Base-by-base conservation (phyloP, 805 yeast species). In the Blastobotrys parvus region DNA sequence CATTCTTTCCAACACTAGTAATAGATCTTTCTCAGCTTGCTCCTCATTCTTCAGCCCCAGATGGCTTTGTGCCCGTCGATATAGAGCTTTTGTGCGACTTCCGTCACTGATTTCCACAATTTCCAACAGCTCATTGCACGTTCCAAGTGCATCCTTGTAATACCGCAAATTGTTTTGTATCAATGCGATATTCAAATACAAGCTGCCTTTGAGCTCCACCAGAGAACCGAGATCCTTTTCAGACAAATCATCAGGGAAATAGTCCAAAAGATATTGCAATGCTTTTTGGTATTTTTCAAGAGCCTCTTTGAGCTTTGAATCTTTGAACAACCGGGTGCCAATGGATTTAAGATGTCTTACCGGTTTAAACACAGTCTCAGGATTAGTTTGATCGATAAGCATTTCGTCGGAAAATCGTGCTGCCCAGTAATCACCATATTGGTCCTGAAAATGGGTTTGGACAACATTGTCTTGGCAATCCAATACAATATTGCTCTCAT, bases 391-490 rank as follows among this genome's bases (percentile, higher is more conserved):
- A 25, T 72, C 53, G 31, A 86, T 74, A 34, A 67, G 69, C 45
- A 74, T 77, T 56, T 88, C 90, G 60, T 83, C 94, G 34, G 74
- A 80, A 41, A 88, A 67, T 8, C 71, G 68, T 34, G 80, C 88
- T 55, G 85, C 95, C 59, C 80, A 87, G 35, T 70, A 63, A 58
- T 88, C 97, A 30, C 95, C 95, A 11, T 84, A 80, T 58, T 87
- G 95, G 44, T 76, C 41, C 3, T 13, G 29, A 15, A 17, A 6
- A 6, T 30, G 30, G 11, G 23, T 18, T 17, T 18, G 16, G 17
- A 38, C 20, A 11, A 37, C 79, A 47, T n/a, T n/a, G n/a, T n/a
- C n/a, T n/a, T n/a, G n/a, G n/a, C n/a, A n/a, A n/a, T n/a, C n/a
- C n/a, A n/a, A n/a, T n/a, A n/a, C n/a, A n/a, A n/a, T n/a, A n/a